phyloP scores from a whole-genome alignment of 768 basidiomycete genomes.

The Leccinum truebloodii region DNA sequence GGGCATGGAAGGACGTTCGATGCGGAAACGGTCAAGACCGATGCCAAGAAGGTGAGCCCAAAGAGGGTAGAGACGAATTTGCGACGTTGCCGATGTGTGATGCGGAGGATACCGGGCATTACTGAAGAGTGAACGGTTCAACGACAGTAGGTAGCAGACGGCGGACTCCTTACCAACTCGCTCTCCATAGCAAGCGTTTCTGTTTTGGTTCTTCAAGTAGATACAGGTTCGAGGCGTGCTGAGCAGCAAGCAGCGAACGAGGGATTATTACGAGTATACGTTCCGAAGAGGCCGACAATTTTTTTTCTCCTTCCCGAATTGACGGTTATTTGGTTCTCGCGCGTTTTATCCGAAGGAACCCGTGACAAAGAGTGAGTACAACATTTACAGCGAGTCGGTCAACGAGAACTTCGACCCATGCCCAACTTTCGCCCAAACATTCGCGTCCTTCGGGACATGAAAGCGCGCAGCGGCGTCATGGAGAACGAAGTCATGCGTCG shows the following conservation, averaged over 20 bases:
- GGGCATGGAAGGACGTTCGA: slow-evolving; percentile 82
- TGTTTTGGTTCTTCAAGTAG: not conserved
- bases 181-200: slow-evolving; percentile 24
- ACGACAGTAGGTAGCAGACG: too few species aligned
- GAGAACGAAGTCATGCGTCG: slow-evolving; percentile 81
- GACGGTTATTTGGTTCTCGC: slow-evolving; percentile 24
- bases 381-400: too few species aligned
- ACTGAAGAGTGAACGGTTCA: slow-evolving; percentile 41
- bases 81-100: slow-evolving; percentile 60
- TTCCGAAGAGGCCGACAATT: not conserved
- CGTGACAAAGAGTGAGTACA: too few species aligned
- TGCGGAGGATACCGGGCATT: slow-evolving; percentile 66
- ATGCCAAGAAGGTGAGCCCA: slow-evolving; percentile 75
- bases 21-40: slow-evolving; percentile 77
- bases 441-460: slow-evolving; percentile 74
- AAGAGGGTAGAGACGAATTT: slow-evolving; percentile 78
- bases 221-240: too few species aligned
- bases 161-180: slow-evolving; percentile 16
- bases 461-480: slow-evolving; percentile 68
- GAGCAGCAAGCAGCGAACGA: not conserved
- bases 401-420: slow-evolving; percentile 10
- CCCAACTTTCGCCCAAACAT: slow-evolving; percentile 39
- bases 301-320: slow-evolving; percentile 10
- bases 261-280: not conserved
- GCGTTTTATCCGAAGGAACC: not conserved